Evolutionary conservation across 805 yeast species (phyloP), one percentile per base, ranked within the genome.

Genomic region (Clavispora asparagi): DNA sequence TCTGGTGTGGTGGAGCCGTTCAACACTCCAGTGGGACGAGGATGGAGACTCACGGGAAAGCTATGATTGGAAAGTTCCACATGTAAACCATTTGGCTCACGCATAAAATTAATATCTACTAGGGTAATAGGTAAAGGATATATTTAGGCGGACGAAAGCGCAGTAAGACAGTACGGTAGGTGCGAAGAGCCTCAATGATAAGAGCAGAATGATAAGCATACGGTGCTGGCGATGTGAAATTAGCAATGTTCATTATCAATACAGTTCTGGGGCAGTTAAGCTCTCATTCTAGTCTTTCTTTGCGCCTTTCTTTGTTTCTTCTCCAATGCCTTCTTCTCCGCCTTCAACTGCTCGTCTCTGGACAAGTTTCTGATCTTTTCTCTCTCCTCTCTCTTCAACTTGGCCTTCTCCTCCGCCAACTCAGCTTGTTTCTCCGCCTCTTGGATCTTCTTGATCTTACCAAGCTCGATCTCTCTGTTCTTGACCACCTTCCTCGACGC

Each of bases 331-430:
- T 85, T 87, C 71, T 81, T 82, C 53, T 86, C 92, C 38, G 78
- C 65, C 69, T 85, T 87, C 54, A 82, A 82, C 69, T 86, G 94
- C 62, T 85, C 94, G 58, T 83, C 89, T 50, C 88, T 84, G 40
- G 84, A 74, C 60, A 86, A 68, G 53, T 74, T 76, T 54, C 77
- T 68, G 52, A 77, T 58, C 44, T 71, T 69, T 53, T 85, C 85
- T 67, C 80, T 82, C 57, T 79, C 81, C 57, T 78, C 78, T 59
- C 78, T 83, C 57, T 78, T 82, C 52, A 78, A 80, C 66, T 85
- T 87, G 29, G 85, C 79, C 67, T 83, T 84, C 67, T 83, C 83
- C 51, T 77, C 83, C 49, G 82, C 85, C 42, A 82, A 68, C 58
- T 78, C 81, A 62, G 88, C 97, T 52, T 79, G 78, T 59, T 79